Evolutionary conservation across 495 filamentous ascomycete species (phyloP).

Genomic region (Aspergillus panamensis): DNA sequence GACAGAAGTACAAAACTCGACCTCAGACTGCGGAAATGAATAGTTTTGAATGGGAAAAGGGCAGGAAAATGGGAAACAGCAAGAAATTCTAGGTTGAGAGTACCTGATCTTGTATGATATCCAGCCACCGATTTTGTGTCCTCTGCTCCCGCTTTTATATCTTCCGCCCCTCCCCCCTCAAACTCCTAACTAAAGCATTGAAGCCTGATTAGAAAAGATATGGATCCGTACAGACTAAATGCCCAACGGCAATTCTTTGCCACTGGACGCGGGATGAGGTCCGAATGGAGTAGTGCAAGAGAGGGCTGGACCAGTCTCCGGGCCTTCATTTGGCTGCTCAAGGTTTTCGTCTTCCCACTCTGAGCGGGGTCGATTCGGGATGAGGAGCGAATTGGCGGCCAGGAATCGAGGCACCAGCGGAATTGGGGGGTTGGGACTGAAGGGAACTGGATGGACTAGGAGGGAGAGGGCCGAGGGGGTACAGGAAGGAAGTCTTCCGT

Average conservation of each 20-base stretch:
- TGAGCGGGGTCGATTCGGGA: slow-evolving; percentile 50
- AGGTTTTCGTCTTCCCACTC: slow-evolving; percentile 40
- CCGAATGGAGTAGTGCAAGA: slow-evolving; percentile 28
- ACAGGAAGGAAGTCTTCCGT: slow-evolving; percentile 43
- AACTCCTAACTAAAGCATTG: neutral
- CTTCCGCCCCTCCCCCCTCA: slow-evolving; percentile 1
- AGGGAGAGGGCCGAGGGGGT: slow-evolving; percentile 43
- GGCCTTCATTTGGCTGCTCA: slow-evolving; percentile 29
- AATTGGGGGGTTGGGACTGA: slow-evolving; percentile 41
- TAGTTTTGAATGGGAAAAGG: neutral
- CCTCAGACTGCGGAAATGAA: neutral
- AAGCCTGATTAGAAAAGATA: neutral
- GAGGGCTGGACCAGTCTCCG: slow-evolving; percentile 34
- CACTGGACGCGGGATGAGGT: slow-evolving; percentile 32
- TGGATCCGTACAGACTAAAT: slow-evolving; percentile 2
- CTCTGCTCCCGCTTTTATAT: slow-evolving; percentile 16
- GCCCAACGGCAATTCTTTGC: slow-evolving; percentile 22
- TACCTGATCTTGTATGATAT: slow-evolving; percentile 5
- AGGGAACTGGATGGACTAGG: slow-evolving; percentile 30
- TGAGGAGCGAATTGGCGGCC: slow-evolving; percentile 44
- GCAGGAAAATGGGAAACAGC: slow-evolving; percentile 1
- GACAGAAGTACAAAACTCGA: neutral
- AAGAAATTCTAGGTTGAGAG: neutral
- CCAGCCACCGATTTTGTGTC: neutral
- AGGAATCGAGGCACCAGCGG: slow-evolving; percentile 33